Percentiles rank a stretch among this genome's conserved stretches.
These are phyloP conservation scores for Venturia effusa DNA, from an alignment of 2,329 filamentous ascomycete genomes.

Conservation along the genomic window DNA sequence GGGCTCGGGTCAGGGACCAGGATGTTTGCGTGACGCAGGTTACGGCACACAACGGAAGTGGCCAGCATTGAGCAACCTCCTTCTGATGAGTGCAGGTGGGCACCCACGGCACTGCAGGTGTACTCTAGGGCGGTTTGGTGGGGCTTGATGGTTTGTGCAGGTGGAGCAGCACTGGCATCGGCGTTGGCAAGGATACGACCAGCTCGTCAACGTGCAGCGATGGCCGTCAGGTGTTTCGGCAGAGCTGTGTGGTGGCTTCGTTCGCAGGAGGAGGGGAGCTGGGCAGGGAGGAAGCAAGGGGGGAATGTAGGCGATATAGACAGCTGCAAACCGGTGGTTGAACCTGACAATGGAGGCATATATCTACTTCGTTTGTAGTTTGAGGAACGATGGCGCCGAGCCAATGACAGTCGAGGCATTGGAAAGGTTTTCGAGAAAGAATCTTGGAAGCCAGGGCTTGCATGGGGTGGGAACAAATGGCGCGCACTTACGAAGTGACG, in stretches of 20 bases:
- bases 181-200: not conserved
- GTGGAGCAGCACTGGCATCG: not conserved
- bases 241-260: not conserved
- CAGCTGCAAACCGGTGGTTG: too few relatives aligned
- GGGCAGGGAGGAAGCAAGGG: too few relatives aligned
- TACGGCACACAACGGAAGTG: not conserved
- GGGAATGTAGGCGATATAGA: too few relatives aligned
- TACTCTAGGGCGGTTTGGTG: not conserved
- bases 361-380: not conserved
- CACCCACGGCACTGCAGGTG: too few relatives aligned
- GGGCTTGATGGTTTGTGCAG: slow-evolving; percentile 2
- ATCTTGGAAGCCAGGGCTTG: not conserved
- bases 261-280: not conserved
- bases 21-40: not conserved
- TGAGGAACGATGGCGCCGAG: not conserved
- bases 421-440: not conserved
- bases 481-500: not conserved
- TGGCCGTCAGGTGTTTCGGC: not conserved
- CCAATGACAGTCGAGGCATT: not conserved
- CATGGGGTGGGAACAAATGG: slow-evolving; percentile 2
- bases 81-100: too few relatives aligned
- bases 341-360: not conserved
- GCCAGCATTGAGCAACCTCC: too few relatives aligned
- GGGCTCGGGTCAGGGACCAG: not conserved
- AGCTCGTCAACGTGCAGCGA: slow-evolving; percentile 3